phyloP scores from a whole-genome alignment of 2,329 filamentous ascomycete genomes.

The Trichoderma simmonsii region DNA sequence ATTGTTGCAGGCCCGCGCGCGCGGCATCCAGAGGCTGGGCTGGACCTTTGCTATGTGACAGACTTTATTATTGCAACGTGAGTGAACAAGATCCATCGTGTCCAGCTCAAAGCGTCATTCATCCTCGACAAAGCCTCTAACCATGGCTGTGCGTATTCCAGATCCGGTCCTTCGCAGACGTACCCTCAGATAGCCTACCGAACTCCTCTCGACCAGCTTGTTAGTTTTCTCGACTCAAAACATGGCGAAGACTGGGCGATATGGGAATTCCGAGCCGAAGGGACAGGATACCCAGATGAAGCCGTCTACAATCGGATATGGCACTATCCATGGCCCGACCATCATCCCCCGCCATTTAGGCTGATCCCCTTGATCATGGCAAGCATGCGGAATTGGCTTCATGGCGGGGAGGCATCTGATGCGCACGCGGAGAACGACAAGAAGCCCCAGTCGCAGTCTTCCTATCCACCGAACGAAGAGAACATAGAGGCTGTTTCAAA shows the following conservation, averaged over 20 bases:
- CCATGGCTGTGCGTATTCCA: constrained; percentile 40
- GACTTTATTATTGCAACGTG: constrained; percentile 68
- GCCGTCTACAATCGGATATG: constrained; percentile 81
- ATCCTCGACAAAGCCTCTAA: not conserved
- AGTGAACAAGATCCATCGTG: constrained; percentile 21
- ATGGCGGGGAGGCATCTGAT: constrained; percentile 42
- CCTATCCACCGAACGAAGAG: not conserved
- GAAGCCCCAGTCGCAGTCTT: not conserved
- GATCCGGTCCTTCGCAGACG: constrained; percentile 83
- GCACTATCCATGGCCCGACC: constrained; percentile 95
- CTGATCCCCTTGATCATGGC: constrained; percentile 86
- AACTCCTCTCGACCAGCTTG: constrained; percentile 83
- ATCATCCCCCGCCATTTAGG: constrained; percentile 91
- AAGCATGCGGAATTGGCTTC: constrained; percentile 87
- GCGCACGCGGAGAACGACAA: not conserved
- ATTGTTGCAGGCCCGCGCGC: constrained; percentile 85
- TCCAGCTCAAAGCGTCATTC: not conserved
- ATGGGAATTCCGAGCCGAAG: constrained; percentile 97
- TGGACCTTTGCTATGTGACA: constrained; percentile 96
- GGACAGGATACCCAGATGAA: constrained; percentile 89
- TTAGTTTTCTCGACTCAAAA: constrained; percentile 81
- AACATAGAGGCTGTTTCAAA: not conserved
- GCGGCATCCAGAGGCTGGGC: constrained; percentile 78
- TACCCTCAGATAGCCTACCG: constrained; percentile 92
- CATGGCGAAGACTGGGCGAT: constrained; percentile 87